A percentile compares a stretch with the other conserved stretches of the same genome.
These are phyloP conservation scores for Apiotrichum porosum DNA, from an alignment of 1,284 basidiomycete genomes.

Conservation along the genomic window DNA sequence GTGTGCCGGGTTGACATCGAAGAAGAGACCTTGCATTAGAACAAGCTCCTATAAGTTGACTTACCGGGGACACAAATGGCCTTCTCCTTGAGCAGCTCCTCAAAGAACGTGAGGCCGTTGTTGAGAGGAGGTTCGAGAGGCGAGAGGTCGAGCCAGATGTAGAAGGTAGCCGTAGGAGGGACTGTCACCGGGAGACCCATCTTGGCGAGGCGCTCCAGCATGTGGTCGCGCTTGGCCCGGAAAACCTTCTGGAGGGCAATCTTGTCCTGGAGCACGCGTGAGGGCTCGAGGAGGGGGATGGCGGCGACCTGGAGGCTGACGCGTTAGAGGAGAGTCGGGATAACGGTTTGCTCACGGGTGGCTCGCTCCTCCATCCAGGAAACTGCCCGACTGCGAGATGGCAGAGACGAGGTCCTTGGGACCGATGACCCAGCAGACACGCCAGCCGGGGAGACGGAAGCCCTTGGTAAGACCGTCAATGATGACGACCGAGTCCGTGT, in stretches of 20 bases:
- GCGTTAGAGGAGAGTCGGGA: background rate
- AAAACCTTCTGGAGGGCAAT: constrained; percentile 80
- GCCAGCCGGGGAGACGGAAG: constrained; percentile 74
- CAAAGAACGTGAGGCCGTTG: constrained; percentile 89
- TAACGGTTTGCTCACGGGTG: constrained; percentile 72
- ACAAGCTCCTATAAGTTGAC: too few relatives aligned
- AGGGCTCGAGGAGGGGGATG: constrained; percentile 69
- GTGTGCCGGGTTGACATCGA: constrained; percentile 76
- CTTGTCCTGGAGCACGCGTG: constrained; percentile 66
- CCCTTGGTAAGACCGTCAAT: constrained; percentile 92
- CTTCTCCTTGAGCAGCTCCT: constrained; percentile 72
- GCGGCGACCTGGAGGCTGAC: constrained; percentile 76
- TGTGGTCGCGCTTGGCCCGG: constrained; percentile 83
- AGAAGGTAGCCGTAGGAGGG: constrained; percentile 73
- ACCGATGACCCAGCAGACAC: constrained; percentile 92
- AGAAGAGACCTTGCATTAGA: too few relatives aligned
- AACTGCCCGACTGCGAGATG: constrained; percentile 79
- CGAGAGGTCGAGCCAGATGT: constrained; percentile 85
- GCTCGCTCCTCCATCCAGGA: constrained; percentile 82
- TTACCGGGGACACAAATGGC: constrained; percentile 51
- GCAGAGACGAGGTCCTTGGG: constrained; percentile 83
- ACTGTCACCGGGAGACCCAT: constrained; percentile 71
- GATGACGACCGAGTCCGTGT: constrained; percentile 74
- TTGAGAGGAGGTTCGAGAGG: constrained; percentile 72
- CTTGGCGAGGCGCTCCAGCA: constrained; percentile 70